Evolutionary conservation across 2,329 filamentous ascomycete genomes (phyloP), one percentile per base, ranked within the genome.

Genomic region (Xylaria sp.): DNA sequence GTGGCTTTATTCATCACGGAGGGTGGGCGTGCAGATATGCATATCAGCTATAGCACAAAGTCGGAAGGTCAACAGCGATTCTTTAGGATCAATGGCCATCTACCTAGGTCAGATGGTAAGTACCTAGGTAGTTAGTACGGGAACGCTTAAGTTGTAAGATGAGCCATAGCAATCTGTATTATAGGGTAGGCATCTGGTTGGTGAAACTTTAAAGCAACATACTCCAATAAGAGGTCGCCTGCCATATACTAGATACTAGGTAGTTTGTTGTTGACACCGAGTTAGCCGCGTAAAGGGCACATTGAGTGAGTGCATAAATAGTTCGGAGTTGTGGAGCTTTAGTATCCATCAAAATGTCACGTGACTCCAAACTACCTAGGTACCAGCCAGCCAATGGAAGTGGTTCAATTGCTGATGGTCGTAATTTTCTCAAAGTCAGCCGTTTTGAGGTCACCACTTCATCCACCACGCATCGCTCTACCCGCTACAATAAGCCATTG

Each of bases 361-460:
- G 78, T 79, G 77, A 80, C 52, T 13, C 1, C 0, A n/a, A 74
- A 58, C 68, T 74, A 66, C 70, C 73, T 62, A 66, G 64, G 64
- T 62, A 61, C 63, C 9, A 4, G 7, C 32, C 56, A 74, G 63
- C 84, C 84, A 86, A 86, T 86, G 82, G 85, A 79, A 81, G 74
- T 74, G 74, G 70, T 76, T 77, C 84, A 85, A 86, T 85, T 85
- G 81, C 78, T 79, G 79, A 84, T 83, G 82, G 80, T 81, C 80
- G 82, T 77, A 77, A 81, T 75, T 77, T 76, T 77, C 77, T 76
- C 74, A 75, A 76, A 76, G 74, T 74, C 74, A 76, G 76, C 71
- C 58, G 63, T 54, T 69, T 74, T 72, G 63, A 69, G 57, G 63
- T 66, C 71, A 72, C 77, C 76, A 75, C 76, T 66, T 75, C 71